Conservation (phyloP, 805 yeast genomes). For the Tetrapisispora pingtungensis region DNA sequence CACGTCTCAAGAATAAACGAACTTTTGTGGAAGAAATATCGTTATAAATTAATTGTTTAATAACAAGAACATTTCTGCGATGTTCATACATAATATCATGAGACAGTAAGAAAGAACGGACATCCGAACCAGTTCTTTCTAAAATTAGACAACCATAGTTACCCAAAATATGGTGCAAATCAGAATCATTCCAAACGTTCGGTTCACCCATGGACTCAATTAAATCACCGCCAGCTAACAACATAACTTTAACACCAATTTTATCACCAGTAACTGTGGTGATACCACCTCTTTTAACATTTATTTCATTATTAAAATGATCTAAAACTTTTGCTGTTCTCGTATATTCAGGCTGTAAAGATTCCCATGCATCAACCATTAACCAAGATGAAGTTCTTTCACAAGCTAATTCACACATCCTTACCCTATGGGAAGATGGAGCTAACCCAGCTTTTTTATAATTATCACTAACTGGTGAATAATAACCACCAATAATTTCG, state of each 20-base stretch:
- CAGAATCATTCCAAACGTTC: conserved; percentile 96
- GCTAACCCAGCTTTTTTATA: conserved; percentile 92
- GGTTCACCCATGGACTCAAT: conserved; percentile 99
- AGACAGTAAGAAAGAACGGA: conserved; percentile 77
- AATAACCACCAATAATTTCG: conserved; percentile 94
- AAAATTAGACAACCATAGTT: conserved; percentile 93
- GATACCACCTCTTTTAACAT: conserved; percentile 82
- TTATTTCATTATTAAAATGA: conserved; percentile 92
- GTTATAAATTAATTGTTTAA: conserved; percentile 91
- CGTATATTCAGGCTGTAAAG: conserved; percentile 80
- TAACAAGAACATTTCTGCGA: conserved; percentile 82
- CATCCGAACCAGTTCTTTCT: conserved; percentile 95
- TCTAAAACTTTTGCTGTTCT: conserved; percentile 93
- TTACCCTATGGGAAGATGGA: conserved; percentile 75
- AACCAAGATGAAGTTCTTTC: conserved; percentile 95
- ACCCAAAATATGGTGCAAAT: conserved; percentile 89
- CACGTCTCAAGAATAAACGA: conserved; percentile 80
- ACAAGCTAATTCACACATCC: conserved; percentile 98
- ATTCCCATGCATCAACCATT: conserved; percentile 99
- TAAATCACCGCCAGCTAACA: conserved; percentile 94
- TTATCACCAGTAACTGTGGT: conserved; percentile 45
- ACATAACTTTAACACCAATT: conserved; percentile 88
- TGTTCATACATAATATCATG: conserved; percentile 98
- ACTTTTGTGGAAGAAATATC: conserved; percentile 95
- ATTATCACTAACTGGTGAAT: conserved; percentile 88